phyloP scores from a whole-genome alignment of 768 basidiomycete species.

The Podaxis carcinomalis region DNA sequence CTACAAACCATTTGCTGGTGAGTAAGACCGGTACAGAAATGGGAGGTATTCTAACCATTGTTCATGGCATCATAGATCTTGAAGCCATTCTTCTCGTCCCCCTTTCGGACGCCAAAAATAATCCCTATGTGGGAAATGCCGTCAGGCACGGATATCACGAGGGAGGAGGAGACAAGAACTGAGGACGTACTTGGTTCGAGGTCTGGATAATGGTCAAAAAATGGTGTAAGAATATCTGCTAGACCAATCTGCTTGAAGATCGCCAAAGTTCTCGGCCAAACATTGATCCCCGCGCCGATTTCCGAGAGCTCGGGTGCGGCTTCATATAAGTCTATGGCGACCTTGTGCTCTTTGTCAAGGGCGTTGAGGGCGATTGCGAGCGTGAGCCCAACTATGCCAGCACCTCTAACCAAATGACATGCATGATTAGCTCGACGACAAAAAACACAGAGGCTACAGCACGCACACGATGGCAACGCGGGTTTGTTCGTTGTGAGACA shows the following conservation, averaged over 20 bases:
- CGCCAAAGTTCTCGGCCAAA: conserved; percentile 25
- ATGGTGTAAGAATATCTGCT: conserved; percentile 9
- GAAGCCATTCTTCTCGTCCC: conserved; percentile 19
- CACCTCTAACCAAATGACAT: conserved; percentile 24
- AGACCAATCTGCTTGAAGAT: conserved; percentile 13
- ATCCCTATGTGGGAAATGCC: conserved; percentile 4
- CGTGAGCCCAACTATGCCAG: conserved; percentile 37
- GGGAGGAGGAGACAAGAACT: neutral
- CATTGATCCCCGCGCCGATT: conserved; percentile 39
- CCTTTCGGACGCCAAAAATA: conserved; percentile 25
- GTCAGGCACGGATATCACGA: neutral
- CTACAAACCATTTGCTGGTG: neutral
- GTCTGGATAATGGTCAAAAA: conserved; percentile 13
- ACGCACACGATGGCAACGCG: neutral
- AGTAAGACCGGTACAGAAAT: neutral
- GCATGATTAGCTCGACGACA: neutral
- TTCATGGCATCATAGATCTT: neutral
- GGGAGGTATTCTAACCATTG: neutral
- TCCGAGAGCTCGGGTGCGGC: conserved; percentile 33
- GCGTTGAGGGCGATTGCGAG: conserved; percentile 30
- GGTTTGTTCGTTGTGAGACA: neutral
- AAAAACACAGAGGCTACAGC: neutral
- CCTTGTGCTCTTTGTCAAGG: conserved; percentile 15
- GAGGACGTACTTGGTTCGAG: conserved; percentile 12
- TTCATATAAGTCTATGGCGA: conserved; percentile 40